Evolutionary conservation across 2,329 filamentous ascomycete species (phyloP), one percentile per base, ranked within the genome.

Genomic region (Botryotinia narcissicola): DNA sequence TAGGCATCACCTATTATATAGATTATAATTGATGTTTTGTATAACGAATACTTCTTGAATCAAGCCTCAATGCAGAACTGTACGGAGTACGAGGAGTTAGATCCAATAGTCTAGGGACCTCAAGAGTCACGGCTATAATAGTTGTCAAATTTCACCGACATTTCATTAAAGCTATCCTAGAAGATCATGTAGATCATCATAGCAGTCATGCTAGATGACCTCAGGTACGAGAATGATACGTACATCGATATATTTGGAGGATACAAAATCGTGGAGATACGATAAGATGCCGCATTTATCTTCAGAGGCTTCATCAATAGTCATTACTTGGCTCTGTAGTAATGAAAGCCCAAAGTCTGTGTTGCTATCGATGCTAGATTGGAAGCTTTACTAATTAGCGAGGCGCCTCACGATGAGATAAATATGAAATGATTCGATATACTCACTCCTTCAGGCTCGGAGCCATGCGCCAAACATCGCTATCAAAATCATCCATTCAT

Each of bases 161-260:
- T 67, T 67, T 67, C 63, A 67, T 67, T 32, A 12, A 35, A 67
- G 32, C 32, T 22, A 51, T 51, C 63, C 63, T 20, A 10, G 44
- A 37, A 18, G 63, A 37, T 67, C 37, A 37, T n/a, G 63, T 67
- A 67, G 63, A 67, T 67, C 63, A 67, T 40, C 16, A 48, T 51
- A 9, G 29, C 32, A n/a, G 6, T 48, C 16, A 48, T 35, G 42
- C 32, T 64, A 35, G 18, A 64, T 46, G 12, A 48, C 29, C 63
- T 66, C 44, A 16, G 63, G 60, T 40, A 62, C 32, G 37, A 62
- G 35, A 18, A 62, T 35, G 60, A 40, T 62, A 37, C 16, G 37
- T 62, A 29, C 61, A 42, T n/a, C 40, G n/a, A 63, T 29, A 63
- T n/a, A 29, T 29, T n/a, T 29, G 37, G 16, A n/a, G 16, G 16